phyloP scores from a whole-genome alignment of 441 rosid genomes.

The Eruca vesicaria region DNA sequence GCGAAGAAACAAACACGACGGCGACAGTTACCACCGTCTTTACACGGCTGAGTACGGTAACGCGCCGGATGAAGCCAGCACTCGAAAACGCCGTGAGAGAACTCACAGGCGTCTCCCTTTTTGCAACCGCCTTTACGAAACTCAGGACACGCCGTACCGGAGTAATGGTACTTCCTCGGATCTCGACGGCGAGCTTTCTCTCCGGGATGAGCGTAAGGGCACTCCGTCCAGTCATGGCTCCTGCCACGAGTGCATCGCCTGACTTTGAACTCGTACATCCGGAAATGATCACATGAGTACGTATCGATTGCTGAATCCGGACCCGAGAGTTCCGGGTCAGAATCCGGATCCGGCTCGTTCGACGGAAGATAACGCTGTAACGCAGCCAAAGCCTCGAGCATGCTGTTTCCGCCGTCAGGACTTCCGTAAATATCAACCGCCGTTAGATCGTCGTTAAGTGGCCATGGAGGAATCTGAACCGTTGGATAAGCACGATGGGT shows the following conservation, averaged over 20 bases:
- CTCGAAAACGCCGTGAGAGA: neutral
- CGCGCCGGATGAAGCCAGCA: neutral
- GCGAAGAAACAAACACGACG: neutral
- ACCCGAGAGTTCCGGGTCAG: neutral
- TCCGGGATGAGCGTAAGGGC: neutral
- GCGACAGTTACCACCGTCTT: neutral
- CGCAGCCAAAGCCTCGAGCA: neutral
- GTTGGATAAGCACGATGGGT: neutral
- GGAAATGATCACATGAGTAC: neutral
- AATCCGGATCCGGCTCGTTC: neutral
- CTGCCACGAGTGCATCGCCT: neutral
- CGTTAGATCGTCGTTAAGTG: neutral
- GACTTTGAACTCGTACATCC: neutral
- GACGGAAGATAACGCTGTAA: neutral
- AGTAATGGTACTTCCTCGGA: neutral
- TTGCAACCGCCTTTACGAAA: neutral
- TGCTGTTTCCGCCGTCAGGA: neutral
- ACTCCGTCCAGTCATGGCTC: neutral
- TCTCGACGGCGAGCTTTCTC: neutral
- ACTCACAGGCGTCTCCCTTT: neutral
- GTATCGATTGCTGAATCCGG: neutral
- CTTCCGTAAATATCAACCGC: neutral
- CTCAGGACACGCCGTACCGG: neutral
- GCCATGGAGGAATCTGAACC: neutral
- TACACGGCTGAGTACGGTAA: neutral